Evolutionary conservation across 2,329 filamentous ascomycete genomes (phyloP), one percentile per base, ranked within the genome.

Genomic region (Talaromyces islandicus): DNA sequence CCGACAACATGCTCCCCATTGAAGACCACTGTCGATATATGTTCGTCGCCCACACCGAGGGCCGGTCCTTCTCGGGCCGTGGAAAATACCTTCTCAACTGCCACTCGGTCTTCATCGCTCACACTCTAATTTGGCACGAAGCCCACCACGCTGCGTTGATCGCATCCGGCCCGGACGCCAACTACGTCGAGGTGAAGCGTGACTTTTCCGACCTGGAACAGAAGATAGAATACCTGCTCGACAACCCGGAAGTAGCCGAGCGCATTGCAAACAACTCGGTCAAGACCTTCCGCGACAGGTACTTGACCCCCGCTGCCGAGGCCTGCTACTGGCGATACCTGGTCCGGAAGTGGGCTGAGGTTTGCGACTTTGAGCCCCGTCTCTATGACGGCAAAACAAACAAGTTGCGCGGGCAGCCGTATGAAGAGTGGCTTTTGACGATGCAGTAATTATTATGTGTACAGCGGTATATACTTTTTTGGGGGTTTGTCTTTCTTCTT

Each of bases 171-270:
- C 75, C 78, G 1, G 73, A 80, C 3, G 78, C 80, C 29, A 83
- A 83, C 60, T 81, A 77, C 48, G 73, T 83, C 14, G 70, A 79
- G 60, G 80, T 83, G 0, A 69, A 77, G 24, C 67, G 74, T 5
- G 78, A 83, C 66, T 89, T 85, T 69, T 82, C 81, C 43, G 85
- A 88, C 64, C 74, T 86, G 60, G 70, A 74, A 12, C 64, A 67
- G 7, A 78, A 76, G 59, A 73, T 81, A 46, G 62, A 77, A 19
- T 75, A 74, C 58, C 69, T 83, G 4, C 70, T 80, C 52, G 70
- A 73, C 56, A 70, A 82, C 60, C 75, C 75, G 0, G 64, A 71
- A 5, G 67, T 73, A 4, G 80, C 81, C n/a, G 72, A 80, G 66
- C 69, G 68, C 35, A 82, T 85, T 57, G 82, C 82, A 14, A 69